Base-by-base conservation (phyloP, 2,329 filamentous ascomycete species). In the Epichloe sylvatica region DNA sequence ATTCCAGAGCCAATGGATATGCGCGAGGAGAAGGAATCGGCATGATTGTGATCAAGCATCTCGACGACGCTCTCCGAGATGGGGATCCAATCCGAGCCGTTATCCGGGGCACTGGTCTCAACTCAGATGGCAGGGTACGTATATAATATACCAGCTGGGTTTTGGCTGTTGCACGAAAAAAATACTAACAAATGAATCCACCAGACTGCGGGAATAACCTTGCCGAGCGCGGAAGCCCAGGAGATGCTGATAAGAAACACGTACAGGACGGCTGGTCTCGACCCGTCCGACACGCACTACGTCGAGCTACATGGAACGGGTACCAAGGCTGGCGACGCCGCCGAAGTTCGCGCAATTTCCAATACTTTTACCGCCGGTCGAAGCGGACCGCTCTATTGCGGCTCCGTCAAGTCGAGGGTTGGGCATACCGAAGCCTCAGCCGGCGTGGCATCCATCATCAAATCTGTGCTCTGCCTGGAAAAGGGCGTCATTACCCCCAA, bases 321-420 rank as follows among this genome's bases (percentile, higher is more conserved):
- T 7, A 71, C 76, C 52, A 71, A 71, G 3, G 74, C 73, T 0
- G 72, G 71, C 5, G 73, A 76, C 52, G 68, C 70, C 0, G 63
- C 67, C n/a, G 72, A 75, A 54, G 19, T 19, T 11, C 11, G 19
- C 23, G 40, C 40, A 11, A 25, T 43, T 13, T 1, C 23, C 21
- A 15, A 23, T 13, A 19, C 38, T 17, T 40, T 40, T 17, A 17
- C 19, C 9, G 6, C 15, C 15, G n/a, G 11, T 11, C 25, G 25
- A 25, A 25, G 25, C 25, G 25, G 25, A 8, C 25, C 25, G 7
- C 25, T 25, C 25, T 25, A 25, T 25, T 25, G 25, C 5, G 40
- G 40, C n/a, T 25, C 40, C 9, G 25, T 53, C 6, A 53, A 53
- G 30, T 44, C 50, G 8, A 35, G 12, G 11, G 35, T 3, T n/a